A percentile compares a stretch with the other conserved stretches of the same genome.
These are phyloP conservation scores for Bacterosira constricta DNA, from an alignment of 108 stramenopile species.

Conservation along the genomic window DNA sequence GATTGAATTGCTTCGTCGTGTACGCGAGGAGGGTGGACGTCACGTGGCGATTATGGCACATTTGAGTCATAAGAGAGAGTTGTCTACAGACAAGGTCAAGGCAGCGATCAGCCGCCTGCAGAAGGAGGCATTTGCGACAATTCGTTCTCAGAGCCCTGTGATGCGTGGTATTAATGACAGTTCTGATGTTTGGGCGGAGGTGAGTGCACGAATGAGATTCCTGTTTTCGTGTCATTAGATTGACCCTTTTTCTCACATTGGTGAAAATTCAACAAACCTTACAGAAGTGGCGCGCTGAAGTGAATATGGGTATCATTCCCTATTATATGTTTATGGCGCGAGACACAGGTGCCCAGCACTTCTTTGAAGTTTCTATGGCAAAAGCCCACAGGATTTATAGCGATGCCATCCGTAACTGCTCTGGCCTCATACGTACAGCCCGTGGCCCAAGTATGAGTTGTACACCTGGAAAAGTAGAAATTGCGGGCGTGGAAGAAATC, in stretches of 20 bases:
- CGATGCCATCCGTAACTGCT: constrained; percentile 52
- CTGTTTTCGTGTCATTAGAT: neutral
- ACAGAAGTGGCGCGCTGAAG: constrained; percentile 58
- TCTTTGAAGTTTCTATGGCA: constrained; percentile 63
- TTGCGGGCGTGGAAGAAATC: constrained; percentile 59
- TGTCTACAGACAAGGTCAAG: constrained; percentile 45
- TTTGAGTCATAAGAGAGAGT: constrained; percentile 53
- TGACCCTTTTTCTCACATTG: neutral
- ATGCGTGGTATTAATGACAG: constrained; percentile 68
- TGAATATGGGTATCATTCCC: constrained; percentile 60
- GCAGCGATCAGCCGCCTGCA: constrained; percentile 55
- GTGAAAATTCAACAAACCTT: neutral
- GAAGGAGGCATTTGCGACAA: constrained; percentile 53
- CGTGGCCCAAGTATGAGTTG: constrained; percentile 71
- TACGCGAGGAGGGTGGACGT: constrained; percentile 52
- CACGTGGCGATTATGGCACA: constrained; percentile 71
- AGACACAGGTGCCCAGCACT: constrained; percentile 65
- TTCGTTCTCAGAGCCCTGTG: constrained; percentile 67
- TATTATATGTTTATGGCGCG: constrained; percentile 77
- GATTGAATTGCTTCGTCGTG: constrained; percentile 49
- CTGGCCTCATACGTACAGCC: constrained; percentile 64
- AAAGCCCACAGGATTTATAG: constrained; percentile 56
- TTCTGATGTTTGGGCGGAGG: constrained; percentile 56
- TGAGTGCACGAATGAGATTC: neutral
- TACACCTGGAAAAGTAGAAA: constrained; percentile 68